Base-by-base conservation (phyloP, 1,139 yeast species). In the Lodderomyces margitis region DNA sequence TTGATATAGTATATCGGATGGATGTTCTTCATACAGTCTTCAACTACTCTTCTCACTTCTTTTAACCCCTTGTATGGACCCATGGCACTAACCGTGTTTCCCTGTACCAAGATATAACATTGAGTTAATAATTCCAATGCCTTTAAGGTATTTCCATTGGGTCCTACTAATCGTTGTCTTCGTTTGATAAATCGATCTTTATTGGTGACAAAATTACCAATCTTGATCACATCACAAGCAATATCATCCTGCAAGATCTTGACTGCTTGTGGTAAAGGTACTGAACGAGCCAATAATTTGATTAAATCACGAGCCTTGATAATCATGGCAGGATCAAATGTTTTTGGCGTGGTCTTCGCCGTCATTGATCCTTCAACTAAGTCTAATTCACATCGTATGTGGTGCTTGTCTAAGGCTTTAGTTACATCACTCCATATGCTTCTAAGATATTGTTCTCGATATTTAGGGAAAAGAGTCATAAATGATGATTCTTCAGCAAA, bases 311-410 rank as follows among this genome's bases (percentile, higher is more conserved):
- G 80, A 14, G 98, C 97, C 58, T 91, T 92, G 54, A 92, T 74
- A 55, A 92, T 88, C 45, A 87, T 83, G 6, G 95, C 95, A 1
- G 99, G 99, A 59, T 92, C 99, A 62, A 66, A 92, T 0, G 98
- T 91, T 63, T 92, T 92, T 62, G 95, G 77, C 1, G 98, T 91
- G 19, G 99, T 92, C 56, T 83, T 87, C 17, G 92, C 98, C 0
- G 96, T 83, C 98, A 92, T 92, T 8, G 96, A 82, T 37, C 99
- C 99, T 61, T 92, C 98, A 15, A 94, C 96, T 52, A 92, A 70
- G 65, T 92, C 89, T 50, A 92, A 71, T 41, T 83, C 86, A 64
- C 97, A 87, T 17, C 83, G 83, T 41, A 92, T 74, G 46, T 86
- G 83, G 55, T 81, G 81, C 42, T 77, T 75, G 21, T 85, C 88